A percentile compares a stretch with the other conserved stretches of the same genome.
These are phyloP conservation scores for Suillus alpinus DNA, from an alignment of 768 basidiomycete genomes.

Conservation along the genomic window DNA sequence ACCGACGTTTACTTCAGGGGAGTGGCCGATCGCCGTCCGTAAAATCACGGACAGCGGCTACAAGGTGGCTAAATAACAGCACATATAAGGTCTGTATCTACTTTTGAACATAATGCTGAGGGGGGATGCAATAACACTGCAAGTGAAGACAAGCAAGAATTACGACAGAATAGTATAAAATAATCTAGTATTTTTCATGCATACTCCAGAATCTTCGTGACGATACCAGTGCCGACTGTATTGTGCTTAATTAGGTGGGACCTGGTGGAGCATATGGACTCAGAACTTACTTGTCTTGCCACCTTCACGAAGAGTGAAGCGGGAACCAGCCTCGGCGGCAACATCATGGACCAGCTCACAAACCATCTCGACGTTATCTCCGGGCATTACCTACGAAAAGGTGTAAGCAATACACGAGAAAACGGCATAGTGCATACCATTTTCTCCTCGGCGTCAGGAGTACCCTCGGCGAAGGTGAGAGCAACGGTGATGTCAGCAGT, in stretches of 20 bases:
- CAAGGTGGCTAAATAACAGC: neutral
- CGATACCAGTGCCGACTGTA: conserved; percentile 89
- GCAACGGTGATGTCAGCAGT: conserved; percentile 90
- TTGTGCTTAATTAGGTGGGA: conserved; percentile 13
- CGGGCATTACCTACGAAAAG: conserved; percentile 79
- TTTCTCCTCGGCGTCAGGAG: conserved; percentile 76
- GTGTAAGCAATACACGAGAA: neutral
- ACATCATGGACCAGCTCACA: conserved; percentile 82
- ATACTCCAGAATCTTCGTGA: conserved; percentile 74
- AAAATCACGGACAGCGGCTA: neutral
- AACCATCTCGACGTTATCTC: conserved; percentile 94
- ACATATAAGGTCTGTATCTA: conserved; percentile 4
- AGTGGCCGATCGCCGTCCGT: neutral
- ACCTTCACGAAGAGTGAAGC: conserved; percentile 92
- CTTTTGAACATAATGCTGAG: conserved; percentile 18
- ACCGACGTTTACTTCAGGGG: conserved; percentile 8
- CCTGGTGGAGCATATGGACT: neutral
- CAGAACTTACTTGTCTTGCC: conserved; percentile 77
- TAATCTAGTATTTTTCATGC: conserved; percentile 19
- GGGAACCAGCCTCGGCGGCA: conserved; percentile 83
- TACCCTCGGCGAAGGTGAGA: conserved; percentile 84
- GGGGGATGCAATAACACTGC: conserved; percentile 18
- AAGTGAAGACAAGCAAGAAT: conserved; percentile 13
- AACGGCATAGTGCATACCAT: conserved; percentile 53
- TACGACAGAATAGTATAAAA: conserved; percentile 18